Base-by-base conservation (phyloP, 495 filamentous ascomycete species). In the Tuber borchii region DNA sequence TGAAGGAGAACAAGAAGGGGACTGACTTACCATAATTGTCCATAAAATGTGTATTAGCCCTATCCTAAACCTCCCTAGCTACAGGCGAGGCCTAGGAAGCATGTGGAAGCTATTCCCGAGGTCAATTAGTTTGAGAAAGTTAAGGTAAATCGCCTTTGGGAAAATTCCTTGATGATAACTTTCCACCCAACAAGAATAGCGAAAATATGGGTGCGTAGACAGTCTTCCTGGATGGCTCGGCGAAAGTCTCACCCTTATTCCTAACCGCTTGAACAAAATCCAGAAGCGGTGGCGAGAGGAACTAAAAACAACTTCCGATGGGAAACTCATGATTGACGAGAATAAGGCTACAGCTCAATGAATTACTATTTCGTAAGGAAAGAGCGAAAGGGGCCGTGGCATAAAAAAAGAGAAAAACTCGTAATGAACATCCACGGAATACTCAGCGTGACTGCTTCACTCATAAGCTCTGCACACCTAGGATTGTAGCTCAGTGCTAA, bases 171-270 rank as follows among this genome's bases (percentile, higher is more conserved):
- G n/a, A n/a, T 97, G 84, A 99, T 97, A 61, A 95, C 95, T 85
- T 99, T 97, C 95, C 95, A 99, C 76, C 95, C 95, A 26, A 97
- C 93, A 39, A 99, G 95, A 77, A 99, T 98, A 74, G 95, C 95
- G 79, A 97, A 99, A 84, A 98, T 96, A 99, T 99, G 56, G 96
- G 95, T 34, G 95, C 96, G 79, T 90, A 94, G 79, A 97, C 92
- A 81, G 93, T 91, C 86, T 97, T 98, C 74, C 94, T 95, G 70
- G 95, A 94, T 39, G 94, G 90, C 75, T 98, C 94, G 69, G 98
- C 95, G 76, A 98, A 99, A n/a, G 96, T 95, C 83, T 98, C 95
- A 45, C 95, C 93, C 17, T 93, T 98, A 84, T 99, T 99, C 69
- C 95, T 94, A 76, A 99, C 95, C 68, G 95, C 96, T 83, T 99